phyloP scores from a whole-genome alignment of 371 early-diverging fungal genomes.

The Entomophthora muscae region DNA sequence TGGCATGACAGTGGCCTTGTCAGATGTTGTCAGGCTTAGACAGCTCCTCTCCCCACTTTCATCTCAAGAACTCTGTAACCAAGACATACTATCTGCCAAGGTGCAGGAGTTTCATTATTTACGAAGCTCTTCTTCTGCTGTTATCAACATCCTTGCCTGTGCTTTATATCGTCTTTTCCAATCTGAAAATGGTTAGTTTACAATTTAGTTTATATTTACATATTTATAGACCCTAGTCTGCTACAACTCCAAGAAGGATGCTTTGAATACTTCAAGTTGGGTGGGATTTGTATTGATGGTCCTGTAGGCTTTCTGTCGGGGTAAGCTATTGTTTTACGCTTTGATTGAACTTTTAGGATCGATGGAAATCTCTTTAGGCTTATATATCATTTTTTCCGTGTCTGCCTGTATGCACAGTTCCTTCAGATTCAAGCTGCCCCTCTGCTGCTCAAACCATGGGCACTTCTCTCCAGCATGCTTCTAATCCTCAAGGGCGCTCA shows the following conservation, averaged over 20 bases:
- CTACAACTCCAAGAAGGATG: slow-evolving; percentile 52
- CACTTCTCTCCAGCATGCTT: background rate
- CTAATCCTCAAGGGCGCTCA: background rate
- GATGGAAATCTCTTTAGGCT: slow-evolving; percentile 4
- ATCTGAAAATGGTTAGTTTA: slow-evolving; percentile 31
- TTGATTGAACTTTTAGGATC: background rate
- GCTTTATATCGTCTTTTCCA: slow-evolving; percentile 78
- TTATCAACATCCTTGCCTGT: slow-evolving; percentile 78
- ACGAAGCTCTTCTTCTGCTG: slow-evolving; percentile 50
- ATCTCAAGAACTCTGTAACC: slow-evolving; percentile 21
- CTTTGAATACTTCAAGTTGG: slow-evolving; percentile 71
- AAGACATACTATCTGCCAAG: slow-evolving; percentile 28
- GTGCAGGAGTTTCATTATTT: slow-evolving; percentile 53
- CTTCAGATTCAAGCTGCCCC: background rate
- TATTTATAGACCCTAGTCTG: slow-evolving; percentile 5
- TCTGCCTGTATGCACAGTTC: slow-evolving; percentile 6
- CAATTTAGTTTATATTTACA: background rate
- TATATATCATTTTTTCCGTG: slow-evolving; percentile 5
- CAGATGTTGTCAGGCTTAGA: slow-evolving; percentile 57
- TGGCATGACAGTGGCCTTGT: slow-evolving; percentile 90
- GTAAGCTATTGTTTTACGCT: slow-evolving; percentile 13
- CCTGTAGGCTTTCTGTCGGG: slow-evolving; percentile 79
- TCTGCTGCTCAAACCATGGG: background rate
- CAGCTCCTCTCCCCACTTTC: slow-evolving; percentile 30
- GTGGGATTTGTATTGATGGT: slow-evolving; percentile 54